Evolutionary conservation across 2,329 filamentous ascomycete genomes (phyloP), one percentile per base, ranked within the genome.

Genomic region (Xylaria multiplex): DNA sequence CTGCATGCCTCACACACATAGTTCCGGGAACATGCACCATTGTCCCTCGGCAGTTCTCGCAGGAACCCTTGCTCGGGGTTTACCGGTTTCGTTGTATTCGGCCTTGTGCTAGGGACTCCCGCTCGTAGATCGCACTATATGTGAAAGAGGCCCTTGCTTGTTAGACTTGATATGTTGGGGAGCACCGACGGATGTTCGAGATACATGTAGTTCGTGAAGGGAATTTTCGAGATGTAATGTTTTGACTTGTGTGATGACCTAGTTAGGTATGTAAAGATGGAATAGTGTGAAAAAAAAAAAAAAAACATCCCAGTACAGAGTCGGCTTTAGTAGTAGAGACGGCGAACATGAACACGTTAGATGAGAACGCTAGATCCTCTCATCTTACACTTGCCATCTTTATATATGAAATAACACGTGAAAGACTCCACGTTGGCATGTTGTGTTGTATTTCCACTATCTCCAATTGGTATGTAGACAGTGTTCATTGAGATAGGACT

Each of bases 111-210:
- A 35, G 27, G n/a, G n/a, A 19, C 35, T 19, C 16, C 30, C 48
- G 35, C 32, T 24, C 8, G n/a, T 52, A 32, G 37, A 42, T 60
- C 27, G 27, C 27, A 24, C 58, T 32, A 32, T 60, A 53, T 7
- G 13, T 43, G 35, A 42, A 24, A 52, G 50, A 13, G 2, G 42
- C 7, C 19, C 19, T 48, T 14, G 13, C 27, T 14, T 40, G 30
- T 49, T 27, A 22, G 14, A 27, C 50, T 14, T n/a, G 11, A 19
- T 5, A 48, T 16, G 6, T 22, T 42, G 16, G 35, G 35, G 35
- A 50, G 24, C 14, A 2, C 13, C 8, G 32, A 14, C 9, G 7
- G 32, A 14, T 16, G 11, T 24, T 27, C 11, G 13, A 48, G 6
- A 32, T n/a, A n/a, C n/a, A 35, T n/a, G 27, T 22, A 19, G n/a